Evolutionary conservation across 768 basidiomycete genomes (phyloP).

Genomic region (Leucosporidium yakuticum): DNA sequence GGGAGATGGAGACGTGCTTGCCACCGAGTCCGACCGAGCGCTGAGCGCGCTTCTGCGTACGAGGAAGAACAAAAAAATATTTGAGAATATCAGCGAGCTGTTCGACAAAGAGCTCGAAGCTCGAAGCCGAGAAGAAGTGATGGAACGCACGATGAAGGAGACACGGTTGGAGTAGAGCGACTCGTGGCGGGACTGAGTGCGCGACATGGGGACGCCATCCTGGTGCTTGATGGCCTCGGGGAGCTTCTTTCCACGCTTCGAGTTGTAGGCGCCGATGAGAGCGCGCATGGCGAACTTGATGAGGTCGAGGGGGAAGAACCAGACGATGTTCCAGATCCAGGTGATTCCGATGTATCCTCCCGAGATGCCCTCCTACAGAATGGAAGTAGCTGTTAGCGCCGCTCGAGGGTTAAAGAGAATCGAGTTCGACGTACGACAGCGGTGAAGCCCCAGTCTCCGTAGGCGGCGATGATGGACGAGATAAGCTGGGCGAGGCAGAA

Average conservation of each 20-base stretch:
- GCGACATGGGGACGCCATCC: conserved; percentile 66
- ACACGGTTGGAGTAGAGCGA: conserved; percentile 71
- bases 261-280: conserved; percentile 70
- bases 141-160: conserved; percentile 61
- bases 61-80: conserved; percentile 91
- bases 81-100: conserved; percentile 63
- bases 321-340: conserved; percentile 94
- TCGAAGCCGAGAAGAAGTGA: too few relatives aligned
- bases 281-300: conserved; percentile 90
- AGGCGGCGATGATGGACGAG: conserved; percentile 91
- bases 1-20: conserved; percentile 38
- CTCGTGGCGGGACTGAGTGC: conserved; percentile 82
- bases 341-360: conserved; percentile 96
- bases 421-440: conserved; percentile 50
- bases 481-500: conserved; percentile 91
- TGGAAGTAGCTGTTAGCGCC: too few relatives aligned
- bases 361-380: conserved; percentile 51
- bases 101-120: conserved; percentile 49
- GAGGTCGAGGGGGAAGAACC: conserved; percentile 92
- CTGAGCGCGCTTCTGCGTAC: conserved; percentile 76
- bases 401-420: background rate
- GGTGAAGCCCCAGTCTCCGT: conserved; percentile 92
- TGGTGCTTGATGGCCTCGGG: conserved; percentile 47
- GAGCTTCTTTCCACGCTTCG: conserved; percentile 43
- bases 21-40: conserved; percentile 83